Base-by-base conservation (phyloP, 345 rosid genomes). In the Ceriops decandra region DNA sequence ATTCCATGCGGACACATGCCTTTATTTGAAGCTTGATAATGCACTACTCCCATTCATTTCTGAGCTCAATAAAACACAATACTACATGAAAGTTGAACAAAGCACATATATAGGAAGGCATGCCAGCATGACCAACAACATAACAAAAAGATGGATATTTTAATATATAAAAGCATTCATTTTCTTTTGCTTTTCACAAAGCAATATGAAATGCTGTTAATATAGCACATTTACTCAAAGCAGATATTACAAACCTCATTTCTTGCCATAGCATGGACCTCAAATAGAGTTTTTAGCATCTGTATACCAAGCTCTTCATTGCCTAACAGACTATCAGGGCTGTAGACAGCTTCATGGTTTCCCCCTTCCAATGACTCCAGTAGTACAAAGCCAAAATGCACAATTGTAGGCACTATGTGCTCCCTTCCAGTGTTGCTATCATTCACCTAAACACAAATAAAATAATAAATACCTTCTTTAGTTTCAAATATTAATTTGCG, bases 261-360 rank as follows among this genome's bases (percentile, higher is more conserved):
- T 77, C 97, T 85, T 69, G 95, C 82, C 92, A 90, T 87, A 71
- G 87, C 95, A 80, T 90, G 89, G 75, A 80, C 79, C 81, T 90
- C 90, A 77, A 88, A 90, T 66, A 90, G 77, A 33, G 80, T 83
- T 78, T 84, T 85, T 69, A 90, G 79, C 71, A 90, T 83, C 83
- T 84, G 88, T 75, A 87, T 68, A 56, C 92, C 83, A 62, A 91
- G 90, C 75, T 85, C 84, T 76, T 87, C 90, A 70, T 80, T 71
- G 76, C 93, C 90, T 59, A 87, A 67, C 31, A 86, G 68, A 67
- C 83, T 83, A 71, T 72, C 71, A 61, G 83, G 78, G 75, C 47
- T 69, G 74, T 85, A 53, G 35, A 60, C 33, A n/a, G 64, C 85
- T 33, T 62, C 71, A 36, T 52, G 52, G 52, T 69, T 80, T 70